A percentile compares a stretch with the other conserved stretches of the same genome.
These are phyloP conservation scores for Fonsecaea multimorphosa DNA, from an alignment of 2,329 filamentous ascomycete species.

Conservation along the genomic window DNA sequence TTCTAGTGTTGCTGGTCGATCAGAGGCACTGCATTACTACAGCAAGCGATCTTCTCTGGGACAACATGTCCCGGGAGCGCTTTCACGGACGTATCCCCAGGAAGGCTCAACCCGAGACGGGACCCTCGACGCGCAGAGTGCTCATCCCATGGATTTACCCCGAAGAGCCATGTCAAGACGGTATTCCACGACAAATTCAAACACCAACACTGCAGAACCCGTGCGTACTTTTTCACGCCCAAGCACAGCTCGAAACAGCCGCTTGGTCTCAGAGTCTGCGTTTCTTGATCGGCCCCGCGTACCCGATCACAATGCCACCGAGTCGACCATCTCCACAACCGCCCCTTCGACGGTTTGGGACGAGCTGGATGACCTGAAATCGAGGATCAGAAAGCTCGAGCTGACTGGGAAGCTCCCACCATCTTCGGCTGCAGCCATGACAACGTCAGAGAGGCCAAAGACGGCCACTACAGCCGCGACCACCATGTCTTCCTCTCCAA, in stretches of 20 bases:
- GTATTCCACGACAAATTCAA: conserved; percentile 36
- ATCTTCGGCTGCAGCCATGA: conserved; percentile 79
- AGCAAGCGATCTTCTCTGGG: conserved; percentile 38
- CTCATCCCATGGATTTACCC: conserved; percentile 20
- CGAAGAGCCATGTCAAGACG: conserved; percentile 29
- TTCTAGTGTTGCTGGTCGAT: conserved; percentile 29
- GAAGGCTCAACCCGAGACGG: conserved; percentile 19
- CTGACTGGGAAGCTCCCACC: conserved; percentile 84
- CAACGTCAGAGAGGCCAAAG: conserved; percentile 79
- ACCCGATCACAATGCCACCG: conserved; percentile 59
- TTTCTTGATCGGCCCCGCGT: conserved; percentile 46
- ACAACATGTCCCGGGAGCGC: conserved; percentile 32
- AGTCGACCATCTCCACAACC: conserved; percentile 85
- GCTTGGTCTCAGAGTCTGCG: conserved; percentile 38
- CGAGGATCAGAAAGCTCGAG: conserved; percentile 87
- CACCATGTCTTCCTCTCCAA: conserved; percentile 87
- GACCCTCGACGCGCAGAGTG: conserved; percentile 24
- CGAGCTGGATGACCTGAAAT: conserved; percentile 93
- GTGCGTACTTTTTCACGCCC: conserved; percentile 25
- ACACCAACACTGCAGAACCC: conserved; percentile 31
- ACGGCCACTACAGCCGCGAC: conserved; percentile 92
- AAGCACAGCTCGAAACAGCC: conserved; percentile 40
- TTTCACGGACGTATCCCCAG: conserved; percentile 30
- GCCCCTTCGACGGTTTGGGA: conserved; percentile 97
- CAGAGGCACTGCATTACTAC: conserved; percentile 32